These are phyloP conservation scores for Geotrichum macrosporum DNA, from an alignment of 1,139 yeast genomes.

Conservation along the genomic window DNA sequence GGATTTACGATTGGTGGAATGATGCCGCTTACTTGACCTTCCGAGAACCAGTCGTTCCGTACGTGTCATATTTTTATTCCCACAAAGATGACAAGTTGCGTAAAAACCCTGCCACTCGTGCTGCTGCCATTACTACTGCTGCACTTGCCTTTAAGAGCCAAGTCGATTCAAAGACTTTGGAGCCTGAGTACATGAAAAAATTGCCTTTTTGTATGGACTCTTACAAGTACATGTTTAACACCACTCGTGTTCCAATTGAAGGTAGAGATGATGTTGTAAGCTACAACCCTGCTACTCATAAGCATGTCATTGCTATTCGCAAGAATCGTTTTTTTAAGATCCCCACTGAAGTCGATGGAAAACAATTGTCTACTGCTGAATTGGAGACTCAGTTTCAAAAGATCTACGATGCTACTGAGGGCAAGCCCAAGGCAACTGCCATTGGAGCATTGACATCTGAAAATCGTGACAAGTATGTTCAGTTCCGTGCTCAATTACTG, in stretches of 20 bases:
- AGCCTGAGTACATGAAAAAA: conserved; percentile 76
- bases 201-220: conserved; percentile 92
- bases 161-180: conserved; percentile 41
- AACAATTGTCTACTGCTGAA: conserved; percentile 54
- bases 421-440: conserved; percentile 48
- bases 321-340: conserved; percentile 83
- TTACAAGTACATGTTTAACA: conserved; percentile 87
- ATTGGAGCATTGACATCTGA: conserved; percentile 78
- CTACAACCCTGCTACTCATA: conserved; percentile 52
- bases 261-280: conserved; percentile 36
- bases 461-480: conserved; percentile 80
- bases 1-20: conserved; percentile 95
- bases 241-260: conserved; percentile 70
- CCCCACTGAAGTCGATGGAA: conserved; percentile 51
- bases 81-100: conserved; percentile 61
- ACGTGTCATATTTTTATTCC: conserved; percentile 83
- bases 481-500: conserved; percentile 54
- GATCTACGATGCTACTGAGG: conserved; percentile 46
- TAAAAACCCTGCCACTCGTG: conserved; percentile 68
- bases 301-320: conserved; percentile 67
- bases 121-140: conserved; percentile 53
- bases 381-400: conserved; percentile 61
- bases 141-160: conserved; percentile 40
- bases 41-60: conserved; percentile 91
- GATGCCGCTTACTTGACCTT: conserved; percentile 87